Evolutionary conservation across 2,329 filamentous ascomycete genomes (phyloP), one percentile per base, ranked within the genome.

Genomic region (Aspergillus sojae): DNA sequence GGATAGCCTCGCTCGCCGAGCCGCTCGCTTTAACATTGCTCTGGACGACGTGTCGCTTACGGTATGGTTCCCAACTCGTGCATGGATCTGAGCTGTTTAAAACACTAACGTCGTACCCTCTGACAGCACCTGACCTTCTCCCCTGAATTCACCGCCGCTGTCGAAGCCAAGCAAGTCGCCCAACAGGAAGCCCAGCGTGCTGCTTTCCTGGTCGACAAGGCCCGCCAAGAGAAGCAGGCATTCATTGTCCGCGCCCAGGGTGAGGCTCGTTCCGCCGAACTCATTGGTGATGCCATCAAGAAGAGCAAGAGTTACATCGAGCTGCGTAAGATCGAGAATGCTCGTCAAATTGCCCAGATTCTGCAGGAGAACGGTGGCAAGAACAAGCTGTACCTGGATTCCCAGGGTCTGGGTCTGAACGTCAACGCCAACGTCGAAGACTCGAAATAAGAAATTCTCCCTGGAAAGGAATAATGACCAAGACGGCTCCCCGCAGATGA

Each of bases 251-350:
- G 93, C 82, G 95, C 95, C 4, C 95, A 98, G 88, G 95, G 95
- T 93, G 95, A 99, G 84, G 95, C 95, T 57, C 92, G 95, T 70
- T 98, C 95, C 45, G 95, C 95, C 54, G 94, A 99, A 83, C 89
- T 99, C 68, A 97, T 99, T 75, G 95, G 95, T 81, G 95, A 99
- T 59, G 95, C 95, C 66, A 96, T 99, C 89, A 99, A 98, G 92
- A 99, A 98, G 91, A 96, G 87, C 84, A 91, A 94, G 83, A 91
- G 93, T 69, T 99, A 99, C 79, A 88, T 99, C 68, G 95, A 98
- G 81, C 87, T 99, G 77, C 92, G 96, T 83, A 95, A 96, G 86
- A 96, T 99, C 74, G 95, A 99, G 84, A 99, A 97, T 75, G 95
- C 95, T 7, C 87, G 92, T 70, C 86, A 88, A 62, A 96, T 99